Evolutionary conservation across 176 grass and related monocot genomes (phyloP).

Genomic region (Oryza rufipogon): DNA sequence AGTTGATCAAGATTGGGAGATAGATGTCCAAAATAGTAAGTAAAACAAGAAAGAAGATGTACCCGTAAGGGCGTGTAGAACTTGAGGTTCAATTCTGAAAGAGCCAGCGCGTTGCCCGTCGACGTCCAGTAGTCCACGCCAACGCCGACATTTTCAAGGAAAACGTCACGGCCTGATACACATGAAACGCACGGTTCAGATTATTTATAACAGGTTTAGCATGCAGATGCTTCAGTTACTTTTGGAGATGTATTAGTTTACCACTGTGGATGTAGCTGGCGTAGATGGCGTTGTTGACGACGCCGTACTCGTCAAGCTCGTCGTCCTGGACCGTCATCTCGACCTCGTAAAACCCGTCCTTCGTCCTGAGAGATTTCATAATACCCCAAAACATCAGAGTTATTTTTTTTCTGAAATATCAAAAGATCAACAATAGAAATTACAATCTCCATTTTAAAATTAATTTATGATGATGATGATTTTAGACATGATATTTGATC

Average conservation of each 20-base stretch:
- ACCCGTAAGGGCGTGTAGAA: slow-evolving; percentile 52
- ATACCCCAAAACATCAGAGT: not conserved
- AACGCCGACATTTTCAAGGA: slow-evolving; percentile 56
- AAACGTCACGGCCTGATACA: slow-evolving; percentile 56
- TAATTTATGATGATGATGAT: too few relatives aligned
- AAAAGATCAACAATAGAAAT: not conserved
- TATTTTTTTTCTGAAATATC: not conserved
- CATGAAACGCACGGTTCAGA: not conserved
- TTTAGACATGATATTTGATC: not conserved
- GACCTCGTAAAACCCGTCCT: slow-evolving; percentile 60
- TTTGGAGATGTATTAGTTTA: not conserved
- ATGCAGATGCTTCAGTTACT: not conserved
- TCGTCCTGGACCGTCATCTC: slow-evolving; percentile 65
- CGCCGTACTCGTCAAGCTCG: slow-evolving; percentile 76
- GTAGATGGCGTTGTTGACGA: slow-evolving; percentile 81
- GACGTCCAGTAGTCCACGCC: slow-evolving; percentile 53
- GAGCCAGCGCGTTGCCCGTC: slow-evolving; percentile 58
- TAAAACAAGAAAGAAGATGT: not conserved
- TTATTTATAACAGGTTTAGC: slow-evolving; percentile 2
- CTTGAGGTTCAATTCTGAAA: slow-evolving; percentile 70
- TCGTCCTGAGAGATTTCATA: slow-evolving; percentile 24
- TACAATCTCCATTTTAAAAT: too few relatives aligned
- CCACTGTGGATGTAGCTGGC: slow-evolving; percentile 66
- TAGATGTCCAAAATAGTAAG: not conserved
- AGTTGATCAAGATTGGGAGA: not conserved